A percentile compares a stretch with the other conserved stretches of the same genome.
Evolutionary conservation across 768 basidiomycete genomes (phyloP).

Genomic region (Gymnopilus junonius): DNA sequence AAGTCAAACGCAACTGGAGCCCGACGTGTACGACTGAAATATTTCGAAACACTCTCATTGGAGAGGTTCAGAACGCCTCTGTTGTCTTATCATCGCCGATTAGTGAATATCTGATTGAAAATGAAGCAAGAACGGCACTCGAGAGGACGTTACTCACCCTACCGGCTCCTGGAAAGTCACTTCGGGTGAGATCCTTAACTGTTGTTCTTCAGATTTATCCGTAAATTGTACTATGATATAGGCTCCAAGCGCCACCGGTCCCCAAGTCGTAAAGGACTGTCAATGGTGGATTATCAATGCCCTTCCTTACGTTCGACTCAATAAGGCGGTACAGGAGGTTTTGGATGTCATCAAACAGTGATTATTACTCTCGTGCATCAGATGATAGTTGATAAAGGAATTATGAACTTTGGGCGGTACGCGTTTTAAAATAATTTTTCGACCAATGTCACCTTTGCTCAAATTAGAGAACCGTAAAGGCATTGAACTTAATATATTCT

Average conservation of each 20-base stretch:
- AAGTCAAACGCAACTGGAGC: conserved; percentile 2
- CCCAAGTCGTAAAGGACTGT: not conserved
- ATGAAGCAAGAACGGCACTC: not conserved
- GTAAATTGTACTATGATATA: not conserved
- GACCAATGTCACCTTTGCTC: too few species aligned
- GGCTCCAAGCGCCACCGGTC: not conserved
- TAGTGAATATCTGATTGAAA: not conserved
- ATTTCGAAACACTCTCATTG: not conserved
- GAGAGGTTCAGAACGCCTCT: not conserved
- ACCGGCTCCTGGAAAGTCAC: not conserved
- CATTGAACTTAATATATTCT: too few species aligned
- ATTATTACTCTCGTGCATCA: too few species aligned
- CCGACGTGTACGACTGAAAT: not conserved
- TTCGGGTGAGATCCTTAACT: not conserved
- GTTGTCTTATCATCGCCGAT: not conserved
- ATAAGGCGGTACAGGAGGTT: not conserved
- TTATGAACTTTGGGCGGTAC: too few species aligned
- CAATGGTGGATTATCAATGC: not conserved
- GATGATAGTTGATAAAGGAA: too few species aligned
- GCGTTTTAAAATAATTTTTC: too few species aligned
- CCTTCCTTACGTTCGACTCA: not conserved
- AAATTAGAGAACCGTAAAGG: too few species aligned
- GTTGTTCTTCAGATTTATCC: not conserved
- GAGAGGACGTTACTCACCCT: not conserved
- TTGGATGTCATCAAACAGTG: not conserved